Conservation (phyloP, 2,329 filamentous ascomycete genomes). For the Ceratocystis cacaofunesta region DNA sequence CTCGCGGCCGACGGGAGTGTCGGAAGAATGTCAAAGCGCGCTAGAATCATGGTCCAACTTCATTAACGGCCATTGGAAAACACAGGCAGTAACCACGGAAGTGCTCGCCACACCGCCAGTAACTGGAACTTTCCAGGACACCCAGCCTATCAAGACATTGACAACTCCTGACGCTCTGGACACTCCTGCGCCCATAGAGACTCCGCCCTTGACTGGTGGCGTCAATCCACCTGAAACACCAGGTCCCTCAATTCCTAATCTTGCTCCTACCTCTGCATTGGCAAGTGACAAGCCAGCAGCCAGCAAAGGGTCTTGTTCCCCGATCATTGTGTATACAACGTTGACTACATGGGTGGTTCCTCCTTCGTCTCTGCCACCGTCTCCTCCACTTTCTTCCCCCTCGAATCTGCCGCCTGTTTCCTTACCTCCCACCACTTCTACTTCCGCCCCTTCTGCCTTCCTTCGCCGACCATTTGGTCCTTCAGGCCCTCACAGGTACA, state of each 20-base stretch:
- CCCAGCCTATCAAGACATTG: neutral
- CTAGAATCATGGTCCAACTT: neutral
- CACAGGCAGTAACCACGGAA: neutral
- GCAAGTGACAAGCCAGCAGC: neutral
- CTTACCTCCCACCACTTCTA: neutral
- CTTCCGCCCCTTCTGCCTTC: too few species aligned
- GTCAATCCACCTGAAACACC: too few species aligned
- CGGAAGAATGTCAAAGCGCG: neutral
- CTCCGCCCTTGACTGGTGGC: too few species aligned
- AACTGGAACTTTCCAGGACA: neutral
- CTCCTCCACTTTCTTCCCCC: too few species aligned
- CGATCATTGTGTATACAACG: neutral
- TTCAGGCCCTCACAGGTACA: neutral
- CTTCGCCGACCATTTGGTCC: neutral
- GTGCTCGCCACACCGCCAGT: neutral
- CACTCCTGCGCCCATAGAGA: too few species aligned
- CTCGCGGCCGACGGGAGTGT: neutral
- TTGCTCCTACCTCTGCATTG: neutral
- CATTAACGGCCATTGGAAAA: neutral
- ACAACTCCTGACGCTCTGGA: neutral
- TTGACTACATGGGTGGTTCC: neutral
- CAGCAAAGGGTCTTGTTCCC: neutral
- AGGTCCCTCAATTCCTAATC: too few species aligned
- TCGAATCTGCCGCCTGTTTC: neutral
- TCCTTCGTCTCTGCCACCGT: neutral